These are phyloP conservation scores for Teratosphaeria nubilosa DNA, from an alignment of 2,329 filamentous ascomycete genomes.

Conservation along the genomic window DNA sequence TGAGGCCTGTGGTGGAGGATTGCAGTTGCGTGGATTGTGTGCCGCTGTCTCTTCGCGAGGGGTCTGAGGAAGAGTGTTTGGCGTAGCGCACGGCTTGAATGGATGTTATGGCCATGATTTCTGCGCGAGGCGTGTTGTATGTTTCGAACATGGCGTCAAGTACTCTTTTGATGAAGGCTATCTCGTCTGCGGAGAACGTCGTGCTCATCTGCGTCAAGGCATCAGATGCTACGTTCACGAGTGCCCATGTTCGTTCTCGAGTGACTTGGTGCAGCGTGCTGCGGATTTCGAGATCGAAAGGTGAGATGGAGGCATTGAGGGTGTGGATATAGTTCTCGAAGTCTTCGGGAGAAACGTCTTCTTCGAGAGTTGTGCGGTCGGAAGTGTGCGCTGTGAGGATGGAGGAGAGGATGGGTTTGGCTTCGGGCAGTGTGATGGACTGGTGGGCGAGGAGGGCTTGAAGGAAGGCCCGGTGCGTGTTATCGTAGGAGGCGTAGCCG, in stretches of 20 bases:
- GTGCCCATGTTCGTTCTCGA: conserved; percentile 59
- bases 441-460: conserved; percentile 77
- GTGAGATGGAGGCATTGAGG: conserved; percentile 62
- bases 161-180: conserved; percentile 77
- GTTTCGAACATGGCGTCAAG: conserved; percentile 88
- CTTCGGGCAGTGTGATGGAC: conserved; percentile 64
- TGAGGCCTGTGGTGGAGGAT: conserved; percentile 42
- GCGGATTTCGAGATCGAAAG: conserved; percentile 82
- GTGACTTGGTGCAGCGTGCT: conserved; percentile 57
- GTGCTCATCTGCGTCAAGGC: conserved; percentile 79
- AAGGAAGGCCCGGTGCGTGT: conserved; percentile 77
- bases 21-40: conserved; percentile 14
- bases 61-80: conserved; percentile 28
- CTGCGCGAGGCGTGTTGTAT: conserved; percentile 68
- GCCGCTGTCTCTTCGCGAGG: background rate
- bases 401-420: conserved; percentile 61
- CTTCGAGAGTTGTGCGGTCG: conserved; percentile 40
- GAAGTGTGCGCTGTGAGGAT: conserved; percentile 54
- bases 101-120: conserved; percentile 71
- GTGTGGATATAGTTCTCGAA: conserved; percentile 59
- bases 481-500: conserved; percentile 35
- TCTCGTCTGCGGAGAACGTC: conserved; percentile 67
- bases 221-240: conserved; percentile 85
- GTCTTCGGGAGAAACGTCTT: conserved; percentile 58
- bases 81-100: conserved; percentile 68